Percentiles rank a stretch among this genome's conserved stretches.
Conservation (phyloP, 2,329 filamentous ascomycete genomes). For the Cladophialophora yegresii region DNA sequence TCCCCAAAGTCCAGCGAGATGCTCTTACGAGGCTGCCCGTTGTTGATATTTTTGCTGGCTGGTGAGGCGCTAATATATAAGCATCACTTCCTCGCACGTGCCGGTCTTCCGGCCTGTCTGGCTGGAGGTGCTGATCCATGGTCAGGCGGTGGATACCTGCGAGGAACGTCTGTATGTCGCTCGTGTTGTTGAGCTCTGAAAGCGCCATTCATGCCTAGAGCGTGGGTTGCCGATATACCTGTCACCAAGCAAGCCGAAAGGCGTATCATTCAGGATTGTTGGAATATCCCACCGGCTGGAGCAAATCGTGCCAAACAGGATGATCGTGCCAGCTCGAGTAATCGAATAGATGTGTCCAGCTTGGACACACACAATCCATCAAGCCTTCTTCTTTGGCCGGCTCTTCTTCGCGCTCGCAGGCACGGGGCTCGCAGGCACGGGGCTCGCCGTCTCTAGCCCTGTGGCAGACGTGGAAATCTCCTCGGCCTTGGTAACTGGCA, state of each 20-base stretch:
- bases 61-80: background rate
- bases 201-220: background rate
- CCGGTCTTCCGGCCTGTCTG: no score
- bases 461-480: constrained; percentile 11
- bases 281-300: background rate
- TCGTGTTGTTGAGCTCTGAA: background rate
- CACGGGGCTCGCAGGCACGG: constrained; percentile 1
- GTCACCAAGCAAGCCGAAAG: background rate
- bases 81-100: background rate
- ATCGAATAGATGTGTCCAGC: background rate
- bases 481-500: background rate
- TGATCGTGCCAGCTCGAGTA: background rate
- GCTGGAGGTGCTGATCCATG: background rate
- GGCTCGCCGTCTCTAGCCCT: constrained; percentile 10
- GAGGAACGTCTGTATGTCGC: background rate
- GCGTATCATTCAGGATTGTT: background rate
- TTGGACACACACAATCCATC: background rate
- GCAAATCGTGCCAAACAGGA: background rate
- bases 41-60: background rate
- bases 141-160: background rate
- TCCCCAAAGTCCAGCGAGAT: background rate
- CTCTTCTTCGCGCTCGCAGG: constrained; percentile 24
- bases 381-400: constrained; percentile 27
- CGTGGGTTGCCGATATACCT: background rate
- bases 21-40: background rate